Percentiles rank a stretch among this genome's conserved stretches.
These are phyloP conservation scores for Paracoccidioides lutzii DNA, from an alignment of 2,329 filamentous ascomycete species.

Conservation along the genomic window DNA sequence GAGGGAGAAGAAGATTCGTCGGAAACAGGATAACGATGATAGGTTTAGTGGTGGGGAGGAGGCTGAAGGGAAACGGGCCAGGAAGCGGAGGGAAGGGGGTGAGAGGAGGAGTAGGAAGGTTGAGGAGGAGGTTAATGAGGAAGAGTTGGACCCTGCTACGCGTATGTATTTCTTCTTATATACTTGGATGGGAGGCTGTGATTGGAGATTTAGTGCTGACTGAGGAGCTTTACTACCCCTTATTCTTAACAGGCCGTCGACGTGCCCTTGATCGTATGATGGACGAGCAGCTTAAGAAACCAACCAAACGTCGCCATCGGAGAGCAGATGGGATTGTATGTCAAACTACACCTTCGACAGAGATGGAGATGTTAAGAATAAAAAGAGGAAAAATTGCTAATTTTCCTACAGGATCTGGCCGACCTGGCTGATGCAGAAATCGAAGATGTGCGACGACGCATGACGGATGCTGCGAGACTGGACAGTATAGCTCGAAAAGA, in stretches of 20 bases:
- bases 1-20: conserved; percentile 50
- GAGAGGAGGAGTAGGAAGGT: conserved; percentile 40
- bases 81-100: conserved; percentile 36
- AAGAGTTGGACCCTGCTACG: conserved; percentile 71
- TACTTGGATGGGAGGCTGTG: conserved; percentile 2
- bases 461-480: conserved; percentile 78
- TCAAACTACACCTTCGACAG: conserved; percentile 10
- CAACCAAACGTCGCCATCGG: conserved; percentile 53
- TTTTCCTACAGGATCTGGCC: conserved; percentile 59
- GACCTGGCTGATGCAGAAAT: conserved; percentile 83
- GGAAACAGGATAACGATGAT: conserved; percentile 49
- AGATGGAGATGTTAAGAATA: background rate
- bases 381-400: conserved; percentile 5
- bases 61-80: conserved; percentile 41
- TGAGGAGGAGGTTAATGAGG: conserved; percentile 57
- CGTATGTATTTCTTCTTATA: conserved; percentile 36
- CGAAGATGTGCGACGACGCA: conserved; percentile 70
- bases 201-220: conserved; percentile 5
- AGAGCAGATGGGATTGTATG: conserved; percentile 81
- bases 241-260: conserved; percentile 45
- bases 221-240: background rate
- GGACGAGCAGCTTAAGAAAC: conserved; percentile 76
- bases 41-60: conserved; percentile 39
- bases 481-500: conserved; percentile 73
- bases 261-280: conserved; percentile 76